Evolutionary conservation across 441 rosid genomes (phyloP).

Genomic region (Erysimum cheiri): DNA sequence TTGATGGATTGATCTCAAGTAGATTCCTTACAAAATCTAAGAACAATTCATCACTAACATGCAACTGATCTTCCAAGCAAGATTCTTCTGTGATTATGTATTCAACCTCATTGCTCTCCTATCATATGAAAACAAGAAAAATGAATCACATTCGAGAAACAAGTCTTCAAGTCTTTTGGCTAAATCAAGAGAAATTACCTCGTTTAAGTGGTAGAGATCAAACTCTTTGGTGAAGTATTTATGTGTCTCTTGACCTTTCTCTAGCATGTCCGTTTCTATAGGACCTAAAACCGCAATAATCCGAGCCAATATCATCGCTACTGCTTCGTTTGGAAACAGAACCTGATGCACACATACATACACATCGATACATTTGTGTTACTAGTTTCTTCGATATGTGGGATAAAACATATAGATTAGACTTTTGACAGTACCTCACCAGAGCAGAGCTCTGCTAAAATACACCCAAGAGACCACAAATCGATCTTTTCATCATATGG

Average conservation of each 20-base stretch:
- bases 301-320: slow-evolving; percentile 79
- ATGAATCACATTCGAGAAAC: slow-evolving; percentile 8
- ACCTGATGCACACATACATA: slow-evolving; percentile 55
- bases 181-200: slow-evolving; percentile 51
- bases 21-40: slow-evolving; percentile 64
- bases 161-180: not conserved
- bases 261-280: slow-evolving; percentile 77
- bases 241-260: slow-evolving; percentile 71
- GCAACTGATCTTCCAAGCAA: slow-evolving; percentile 66
- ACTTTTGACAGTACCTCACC: slow-evolving; percentile 64
- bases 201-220: slow-evolving; percentile 72
- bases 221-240: slow-evolving; percentile 86
- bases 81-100: slow-evolving; percentile 76
- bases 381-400: not conserved
- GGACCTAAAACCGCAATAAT: slow-evolving; percentile 79
- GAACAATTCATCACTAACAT: slow-evolving; percentile 61
- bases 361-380: not conserved
- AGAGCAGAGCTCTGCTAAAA: slow-evolving; percentile 89
- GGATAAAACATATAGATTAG: slow-evolving; percentile 13
- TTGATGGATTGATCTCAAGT: slow-evolving; percentile 79
- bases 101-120: slow-evolving; percentile 82
- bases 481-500: slow-evolving; percentile 91
- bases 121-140: slow-evolving; percentile 22
- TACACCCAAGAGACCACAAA: slow-evolving; percentile 97
- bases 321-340: slow-evolving; percentile 79